Base-by-base conservation (phyloP, 345 rosid genomes). In the Chamaenerion angustifolium region DNA sequence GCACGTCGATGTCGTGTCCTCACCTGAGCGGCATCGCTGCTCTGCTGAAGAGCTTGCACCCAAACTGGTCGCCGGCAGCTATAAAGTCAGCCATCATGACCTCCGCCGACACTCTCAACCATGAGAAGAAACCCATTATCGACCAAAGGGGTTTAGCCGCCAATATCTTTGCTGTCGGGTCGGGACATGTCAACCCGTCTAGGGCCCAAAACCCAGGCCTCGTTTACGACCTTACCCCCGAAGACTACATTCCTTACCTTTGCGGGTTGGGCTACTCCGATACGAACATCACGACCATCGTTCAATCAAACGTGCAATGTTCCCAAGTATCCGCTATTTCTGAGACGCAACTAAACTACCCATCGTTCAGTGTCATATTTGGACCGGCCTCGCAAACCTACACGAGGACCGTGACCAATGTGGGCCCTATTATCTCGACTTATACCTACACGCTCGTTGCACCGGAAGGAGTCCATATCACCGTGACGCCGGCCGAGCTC, bases 1-100 rank as follows among this genome's bases (percentile, higher is more conserved):
- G 85, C 16, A 73, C 79, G 10, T 75, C 85, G 13, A 79, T 79
- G 75, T 59, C 85, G 12, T 72, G 81, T 55, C 85, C 79, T 27
- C 79, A 78, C 55, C 75, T 78, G 11, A 68, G 79, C 27, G 81
- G 79, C 1, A 46, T 71, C 14, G 71, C 70, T 0, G 79, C 81
- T 18, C 49, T 66, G 41, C 58, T 76, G 18, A 68, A 64, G 57
- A 61, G 69, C 46, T 49, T 67, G 2, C 78, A 73, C 25, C 73
- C 74, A 5, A 61, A 65, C n/a, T 76, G 79, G 79, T 72, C 68
- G 0, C 81, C 79, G 0, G 79, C 85, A 4, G 81, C 75, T 12
- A 43, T 73, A 25, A 72, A 66, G 55, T 79, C 79, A 3, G 71
- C 84, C 11, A 72, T 78, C 23, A 70, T 70, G 74, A 75, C 78